Evolutionary conservation across 148 eudicot species (phyloP), one percentile per base, ranked within the genome.

Genomic region (Rhododendron mucronatum): DNA sequence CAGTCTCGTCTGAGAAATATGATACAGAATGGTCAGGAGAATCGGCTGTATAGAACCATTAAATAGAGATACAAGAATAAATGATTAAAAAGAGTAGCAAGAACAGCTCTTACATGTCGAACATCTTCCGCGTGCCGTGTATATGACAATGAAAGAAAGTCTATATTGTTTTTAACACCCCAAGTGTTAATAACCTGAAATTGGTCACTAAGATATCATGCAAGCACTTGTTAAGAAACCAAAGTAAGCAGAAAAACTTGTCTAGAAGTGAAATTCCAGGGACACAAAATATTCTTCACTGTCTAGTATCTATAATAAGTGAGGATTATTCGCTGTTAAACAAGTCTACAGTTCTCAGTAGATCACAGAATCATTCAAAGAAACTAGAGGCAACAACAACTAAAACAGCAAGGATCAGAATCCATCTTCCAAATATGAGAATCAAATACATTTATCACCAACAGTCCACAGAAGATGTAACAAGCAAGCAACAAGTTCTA

Each of bases 121-220:
- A 97, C 95, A 92, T 97, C 99, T 88, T 97, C 96, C 26, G 98
- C 99, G 76, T 95, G 96, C 30, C 99, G 94, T 50, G 99, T 94
- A 82, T 92, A 95, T 9, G 99, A 95, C 44, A 97, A 87, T 41
- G 99, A 94, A 51, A 97, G 93, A 78, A 97, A 97, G 86, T 97
- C 99, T 80, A 97, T 94, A 89, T 97, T 97, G 91, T 97, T 97
- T 86, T 91, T 87, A 55, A 90, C 91, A 59, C 99, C 99, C 99
- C 99, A 97, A 1, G 99, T 78, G 90, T 94, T 93, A 86, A 97
- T 97, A 61, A 87, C 90, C 99, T 97, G 92, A 80, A 82, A 53
- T 44, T 84, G 74, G 13, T 71, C 37, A 90, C 20, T 81, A 7
- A 41, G 59, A 48, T 82, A 50, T 84, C 84, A 82, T 30, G 76